Base-by-base conservation (phyloP, 305 asterid genomes). In the Fraxinus floribunda region DNA sequence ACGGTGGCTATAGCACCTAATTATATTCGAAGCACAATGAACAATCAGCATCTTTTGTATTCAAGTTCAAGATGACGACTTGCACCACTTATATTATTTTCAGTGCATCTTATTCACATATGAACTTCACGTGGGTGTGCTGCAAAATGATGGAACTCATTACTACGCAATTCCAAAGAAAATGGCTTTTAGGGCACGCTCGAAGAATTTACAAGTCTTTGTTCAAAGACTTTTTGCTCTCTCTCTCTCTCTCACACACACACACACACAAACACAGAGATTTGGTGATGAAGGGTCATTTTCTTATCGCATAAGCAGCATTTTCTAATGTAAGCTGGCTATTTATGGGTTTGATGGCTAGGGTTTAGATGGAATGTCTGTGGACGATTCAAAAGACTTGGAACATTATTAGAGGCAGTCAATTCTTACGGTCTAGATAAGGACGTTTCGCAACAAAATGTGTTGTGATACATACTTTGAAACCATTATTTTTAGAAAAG, bases 131-230 rank as follows among this genome's bases (percentile, higher is more conserved):
- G 55, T 60, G 26, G 78, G 81, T 18, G 70, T 26, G 78, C 32
- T 39, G 75, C 72, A 77, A 22, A 26, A 52, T 49, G 76, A 46
- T 44, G 64, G n/a, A 39, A 70, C 49, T 15, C 15, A 60, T 20
- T 26, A 16, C 16, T n/a, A 16, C 13, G 1, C 22, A 36, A 22
- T 36, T 72, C 89, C 91, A 81, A 13, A 81, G 44, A 84, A 86
- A 82, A 76, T 72, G 91, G 89, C 91, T 88, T 88, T 88, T 84
- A 71, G 35, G 70, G 88, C 91, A 88, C 89, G 89, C 89, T 78
- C 81, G 83, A 70, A 76, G 66, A 78, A 81, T 79, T 82, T 78
- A 62, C 52, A 13, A 36, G 24, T 46, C 60, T 76, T 39, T 35
- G 73, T 49, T 66, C 78, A n/a, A 76, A 71, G 73, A 78, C 86